Evolutionary conservation across 164 flowering plant genomes (phyloP).

Genomic region (Macadamia tetraphylla): DNA sequence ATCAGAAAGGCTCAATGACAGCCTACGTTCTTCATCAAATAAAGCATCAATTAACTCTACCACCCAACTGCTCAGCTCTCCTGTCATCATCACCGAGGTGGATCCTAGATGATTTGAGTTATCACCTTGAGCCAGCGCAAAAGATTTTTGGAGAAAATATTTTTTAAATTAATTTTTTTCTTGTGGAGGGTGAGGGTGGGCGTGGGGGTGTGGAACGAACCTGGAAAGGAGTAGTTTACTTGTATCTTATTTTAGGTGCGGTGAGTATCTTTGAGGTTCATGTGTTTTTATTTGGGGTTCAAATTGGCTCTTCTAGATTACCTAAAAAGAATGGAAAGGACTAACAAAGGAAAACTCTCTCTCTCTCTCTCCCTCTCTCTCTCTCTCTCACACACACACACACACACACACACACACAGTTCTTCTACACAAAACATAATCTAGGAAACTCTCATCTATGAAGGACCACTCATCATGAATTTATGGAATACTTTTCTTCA

Average conservation of each 20-base stretch:
- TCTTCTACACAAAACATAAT: too few species aligned
- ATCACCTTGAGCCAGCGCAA: neutral
- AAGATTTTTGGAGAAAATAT: neutral
- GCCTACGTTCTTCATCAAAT: slow-evolving; percentile 14
- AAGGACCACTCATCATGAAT: too few species aligned
- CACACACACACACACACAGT: too few species aligned
- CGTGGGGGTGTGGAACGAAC: neutral
- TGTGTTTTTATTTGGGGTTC: too few species aligned
- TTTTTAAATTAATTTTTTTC: neutral
- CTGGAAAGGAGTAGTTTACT: neutral
- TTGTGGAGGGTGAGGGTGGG: neutral
- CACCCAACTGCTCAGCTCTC: slow-evolving; percentile 32
- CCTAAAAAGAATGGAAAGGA: too few species aligned
- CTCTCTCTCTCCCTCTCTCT: too few species aligned
- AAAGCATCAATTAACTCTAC: slow-evolving; percentile 21
- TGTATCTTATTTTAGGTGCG: neutral
- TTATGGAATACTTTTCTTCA: too few species aligned
- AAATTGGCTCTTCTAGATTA: too few species aligned
- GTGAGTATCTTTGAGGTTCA: too few species aligned
- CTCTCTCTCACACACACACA: too few species aligned
- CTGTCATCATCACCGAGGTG: slow-evolving; percentile 41
- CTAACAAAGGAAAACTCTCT: too few species aligned
- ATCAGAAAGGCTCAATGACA: slow-evolving; percentile 9
- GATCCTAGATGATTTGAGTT: slow-evolving; percentile 38
- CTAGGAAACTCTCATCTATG: too few species aligned